phyloP scores from a whole-genome alignment of 2,329 filamentous ascomycete genomes.

The Xylariaceae sp. region DNA sequence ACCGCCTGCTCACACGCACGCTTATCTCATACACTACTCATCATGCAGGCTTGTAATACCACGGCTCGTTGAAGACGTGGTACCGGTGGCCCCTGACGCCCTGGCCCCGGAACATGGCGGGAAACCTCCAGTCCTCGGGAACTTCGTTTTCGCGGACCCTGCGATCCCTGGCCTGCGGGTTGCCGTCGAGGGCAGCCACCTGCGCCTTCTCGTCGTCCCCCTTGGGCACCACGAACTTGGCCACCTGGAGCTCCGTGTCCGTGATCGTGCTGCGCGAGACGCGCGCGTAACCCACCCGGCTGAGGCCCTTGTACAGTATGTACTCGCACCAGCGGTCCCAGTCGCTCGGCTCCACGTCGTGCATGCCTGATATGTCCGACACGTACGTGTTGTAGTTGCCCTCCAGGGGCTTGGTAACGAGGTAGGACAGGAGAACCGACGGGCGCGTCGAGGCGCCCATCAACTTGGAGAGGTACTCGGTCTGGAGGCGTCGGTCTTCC shows the following conservation, averaged over 20 bases:
- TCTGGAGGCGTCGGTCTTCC: conserved; percentile 82
- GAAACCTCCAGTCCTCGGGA: conserved; percentile 73
- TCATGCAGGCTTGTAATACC: conserved; percentile 49
- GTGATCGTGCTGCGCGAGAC: conserved; percentile 88
- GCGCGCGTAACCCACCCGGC: conserved; percentile 79
- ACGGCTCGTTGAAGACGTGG: conserved; percentile 89
- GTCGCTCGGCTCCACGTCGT: conserved; percentile 84
- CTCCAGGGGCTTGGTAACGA: conserved; percentile 81
- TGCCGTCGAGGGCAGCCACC: conserved; percentile 30
- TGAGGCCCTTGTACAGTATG: conserved; percentile 86
- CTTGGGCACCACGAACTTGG: conserved; percentile 83
- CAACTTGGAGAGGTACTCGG: conserved; percentile 74
- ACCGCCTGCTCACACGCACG: no score
- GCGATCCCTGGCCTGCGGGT: conserved; percentile 46
- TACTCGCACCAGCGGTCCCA: conserved; percentile 99
- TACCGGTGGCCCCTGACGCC: conserved; percentile 86
- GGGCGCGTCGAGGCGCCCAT: conserved; percentile 81
- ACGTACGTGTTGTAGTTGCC: conserved; percentile 98
- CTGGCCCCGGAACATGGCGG: conserved; percentile 71
- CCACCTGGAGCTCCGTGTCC: conserved; percentile 93
- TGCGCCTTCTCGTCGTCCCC: conserved; percentile 48
- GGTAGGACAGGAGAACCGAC: conserved; percentile 78
- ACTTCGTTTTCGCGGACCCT: conserved; percentile 65
- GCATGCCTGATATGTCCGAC: conserved; percentile 79
- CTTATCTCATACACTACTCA: no score